These are phyloP conservation scores for Schoenoplectus tabernaemontani DNA, from an alignment of 202 grass and related monocot genomes.

Conservation along the genomic window DNA sequence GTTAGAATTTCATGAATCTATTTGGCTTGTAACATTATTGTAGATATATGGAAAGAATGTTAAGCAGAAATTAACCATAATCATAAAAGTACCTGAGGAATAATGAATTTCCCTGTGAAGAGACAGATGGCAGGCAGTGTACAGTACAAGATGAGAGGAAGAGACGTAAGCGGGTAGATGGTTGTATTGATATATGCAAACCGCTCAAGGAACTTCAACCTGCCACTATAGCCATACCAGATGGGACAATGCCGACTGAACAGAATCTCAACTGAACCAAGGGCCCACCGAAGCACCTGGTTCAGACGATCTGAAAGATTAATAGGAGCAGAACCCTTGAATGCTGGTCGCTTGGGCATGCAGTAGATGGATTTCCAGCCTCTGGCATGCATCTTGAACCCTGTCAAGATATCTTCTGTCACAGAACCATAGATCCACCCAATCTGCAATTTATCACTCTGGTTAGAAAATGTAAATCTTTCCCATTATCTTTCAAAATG, in stretches of 20 bases:
- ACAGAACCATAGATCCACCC: conserved; percentile 99
- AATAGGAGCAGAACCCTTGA: conserved; percentile 92
- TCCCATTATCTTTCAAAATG: conserved; percentile 22
- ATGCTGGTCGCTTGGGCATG: conserved; percentile 80
- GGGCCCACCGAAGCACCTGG: conserved; percentile 93
- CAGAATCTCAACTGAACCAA: conserved; percentile 95
- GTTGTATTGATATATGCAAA: conserved; percentile 94
- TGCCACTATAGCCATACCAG: conserved; percentile 89
- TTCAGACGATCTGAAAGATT: conserved; percentile 96
- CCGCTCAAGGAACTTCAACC: conserved; percentile 86
- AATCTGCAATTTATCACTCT: conserved; percentile 49
- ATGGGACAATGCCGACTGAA: conserved; percentile 95
- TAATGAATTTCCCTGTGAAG: conserved; percentile 80
- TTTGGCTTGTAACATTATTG: neutral
- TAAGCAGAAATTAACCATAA: neutral
- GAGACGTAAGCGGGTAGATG: conserved; percentile 79
- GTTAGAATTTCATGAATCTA: neutral
- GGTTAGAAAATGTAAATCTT: conserved; percentile 5
- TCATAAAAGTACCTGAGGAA: conserved; percentile 48
- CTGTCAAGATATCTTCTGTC: conserved; percentile 96
- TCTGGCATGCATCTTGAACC: conserved; percentile 97
- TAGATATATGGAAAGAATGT: neutral
- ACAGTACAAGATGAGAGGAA: conserved; percentile 84
- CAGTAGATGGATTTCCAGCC: conserved; percentile 92
- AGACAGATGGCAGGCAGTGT: conserved; percentile 73